Base-by-base conservation (phyloP, 108 stramenopile species). In the Discostella stelligeroides region DNA sequence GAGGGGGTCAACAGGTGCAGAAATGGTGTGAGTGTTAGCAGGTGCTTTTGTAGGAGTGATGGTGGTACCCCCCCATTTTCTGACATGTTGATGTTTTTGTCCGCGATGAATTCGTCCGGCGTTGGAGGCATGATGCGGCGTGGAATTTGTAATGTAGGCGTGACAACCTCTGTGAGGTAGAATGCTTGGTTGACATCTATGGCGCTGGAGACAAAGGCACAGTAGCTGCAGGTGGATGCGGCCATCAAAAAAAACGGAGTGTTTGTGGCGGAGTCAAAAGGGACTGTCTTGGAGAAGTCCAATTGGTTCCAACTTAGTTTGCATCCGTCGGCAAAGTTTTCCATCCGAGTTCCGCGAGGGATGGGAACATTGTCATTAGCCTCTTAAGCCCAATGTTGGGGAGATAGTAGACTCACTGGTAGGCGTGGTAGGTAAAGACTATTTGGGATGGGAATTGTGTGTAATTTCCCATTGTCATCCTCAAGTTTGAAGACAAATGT, bases 311-410 rank as follows among this genome's bases (percentile, higher is more conserved):
- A 56, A 21, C 12, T 15, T 11, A 56, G 14, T 0, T 15, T 30
- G 28, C 25, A 30, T 2, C 30, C 15, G 10, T 56, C 4, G 7
- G 25, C 55, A 56, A 15, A 1, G 28, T 34, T 34, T 30, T 12
- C 28, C 7, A 56, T 30, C 25, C 29, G 6, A 11, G 49, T 72
- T 10, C 62, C 71, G 15, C 51, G 14, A 13, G 50, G 29, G 7
- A 41, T 12, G 41, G 70, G 70, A 18, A 14, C 48, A 25, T 72
- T 40, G 46, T 72, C 63, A 24, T 60, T 12, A 2, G 62, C 71
- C 37, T 55, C n/a, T n/a, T n/a, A n/a, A n/a, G n/a, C n/a, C n/a
- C n/a, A n/a, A n/a, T n/a, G n/a, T n/a, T n/a, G n/a, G 20, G 27
- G 63, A 48, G 6, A 48, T 63, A 34, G 49, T 2, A 72, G 48